Evolutionary conservation across 2,329 filamentous ascomycete species (phyloP).

Genomic region (Madurella fahalii): DNA sequence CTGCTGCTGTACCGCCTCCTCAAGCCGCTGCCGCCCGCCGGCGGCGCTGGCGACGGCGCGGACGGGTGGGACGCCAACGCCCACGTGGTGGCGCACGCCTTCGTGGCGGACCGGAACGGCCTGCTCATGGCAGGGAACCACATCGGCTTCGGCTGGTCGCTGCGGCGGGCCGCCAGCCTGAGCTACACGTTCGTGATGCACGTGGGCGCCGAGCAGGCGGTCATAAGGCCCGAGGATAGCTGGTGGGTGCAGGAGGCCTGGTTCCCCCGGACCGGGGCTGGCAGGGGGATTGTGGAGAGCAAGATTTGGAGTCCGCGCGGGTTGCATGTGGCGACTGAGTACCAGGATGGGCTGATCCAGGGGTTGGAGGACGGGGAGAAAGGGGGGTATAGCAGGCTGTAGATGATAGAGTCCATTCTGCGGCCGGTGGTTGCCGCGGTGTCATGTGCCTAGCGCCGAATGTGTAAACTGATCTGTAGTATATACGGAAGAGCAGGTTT

Average conservation of each 20-base stretch:
- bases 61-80: conserved; percentile 34
- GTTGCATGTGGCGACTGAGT: conserved; percentile 50
- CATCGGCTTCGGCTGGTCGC: conserved; percentile 41
- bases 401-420: too few species aligned
- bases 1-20: conserved; percentile 48
- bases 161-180: conserved; percentile 43
- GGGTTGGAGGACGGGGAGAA: conserved; percentile 12
- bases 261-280: conserved; percentile 46
- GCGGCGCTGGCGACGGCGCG: conserved; percentile 22
- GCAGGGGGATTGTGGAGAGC: conserved; percentile 44
- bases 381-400: not conserved
- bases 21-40: conserved; percentile 35
- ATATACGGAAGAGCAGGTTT: too few species aligned
- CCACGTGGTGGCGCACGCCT: conserved; percentile 48
- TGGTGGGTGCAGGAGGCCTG: conserved; percentile 54
- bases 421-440: too few species aligned
- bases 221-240: conserved; percentile 38
- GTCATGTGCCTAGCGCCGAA: too few species aligned
- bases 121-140: conserved; percentile 49
- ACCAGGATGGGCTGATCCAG: conserved; percentile 45
- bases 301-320: conserved; percentile 53
- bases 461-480: too few species aligned
- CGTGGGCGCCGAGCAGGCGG: conserved; percentile 43
- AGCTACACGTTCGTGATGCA: conserved; percentile 52
- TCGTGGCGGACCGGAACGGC: conserved; percentile 51